Evolutionary conservation across 2,329 filamentous ascomycete species (phyloP).

Genomic region (Trichoderma polysporum): DNA sequence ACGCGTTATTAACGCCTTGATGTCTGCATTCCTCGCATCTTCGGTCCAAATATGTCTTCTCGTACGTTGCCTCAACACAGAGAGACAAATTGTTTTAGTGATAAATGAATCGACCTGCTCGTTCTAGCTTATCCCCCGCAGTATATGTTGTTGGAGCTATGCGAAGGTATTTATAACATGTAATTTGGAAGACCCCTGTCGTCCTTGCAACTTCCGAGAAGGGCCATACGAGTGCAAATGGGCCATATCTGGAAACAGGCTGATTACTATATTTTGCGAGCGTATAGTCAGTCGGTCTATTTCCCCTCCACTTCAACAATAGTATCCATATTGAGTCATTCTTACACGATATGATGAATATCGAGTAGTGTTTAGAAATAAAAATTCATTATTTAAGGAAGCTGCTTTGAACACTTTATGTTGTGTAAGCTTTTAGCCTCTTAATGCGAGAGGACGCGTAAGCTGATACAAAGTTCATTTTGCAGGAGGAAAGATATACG

Average conservation of each 20-base stretch:
- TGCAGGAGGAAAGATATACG: background rate
- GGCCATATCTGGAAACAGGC: background rate
- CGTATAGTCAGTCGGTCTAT: background rate
- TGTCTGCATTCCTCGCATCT: background rate
- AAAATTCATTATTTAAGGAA: background rate
- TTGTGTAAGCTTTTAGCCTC: background rate
- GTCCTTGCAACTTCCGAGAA: background rate
- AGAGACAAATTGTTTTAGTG: background rate
- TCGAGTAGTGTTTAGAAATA: background rate
- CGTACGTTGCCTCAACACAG: background rate
- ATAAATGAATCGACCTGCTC: background rate
- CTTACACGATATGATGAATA: background rate
- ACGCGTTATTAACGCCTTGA: background rate
- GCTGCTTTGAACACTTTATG: background rate
- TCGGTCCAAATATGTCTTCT: background rate
- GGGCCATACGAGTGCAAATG: background rate
- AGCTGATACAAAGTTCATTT: background rate
- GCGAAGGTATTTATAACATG: background rate
- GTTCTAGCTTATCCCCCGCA: background rate
- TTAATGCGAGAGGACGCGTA: background rate
- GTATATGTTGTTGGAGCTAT: background rate
- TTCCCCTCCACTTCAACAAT: background rate
- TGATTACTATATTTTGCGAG: background rate
- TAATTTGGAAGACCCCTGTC: background rate
- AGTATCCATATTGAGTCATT: background rate